phyloP scores from a whole-genome alignment of 805 yeast genomes.

The Saccharomycopsis selenospora region DNA sequence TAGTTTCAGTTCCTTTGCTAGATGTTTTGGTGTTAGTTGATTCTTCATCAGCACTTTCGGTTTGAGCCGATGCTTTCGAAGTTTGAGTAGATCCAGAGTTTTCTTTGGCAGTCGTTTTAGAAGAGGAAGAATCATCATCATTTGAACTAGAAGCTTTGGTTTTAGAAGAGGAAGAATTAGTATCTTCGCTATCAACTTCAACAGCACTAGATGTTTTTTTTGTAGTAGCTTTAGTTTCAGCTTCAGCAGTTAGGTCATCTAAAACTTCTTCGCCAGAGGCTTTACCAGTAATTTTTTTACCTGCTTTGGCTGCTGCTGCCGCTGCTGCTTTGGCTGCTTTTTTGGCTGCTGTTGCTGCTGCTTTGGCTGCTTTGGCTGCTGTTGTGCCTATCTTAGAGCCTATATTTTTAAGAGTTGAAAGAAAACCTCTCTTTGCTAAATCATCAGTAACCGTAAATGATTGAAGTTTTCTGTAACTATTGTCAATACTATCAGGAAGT shows the following conservation, averaged over 20 bases:
- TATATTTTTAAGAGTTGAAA: too few species aligned
- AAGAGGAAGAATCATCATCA: not conserved
- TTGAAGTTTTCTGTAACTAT: too few species aligned
- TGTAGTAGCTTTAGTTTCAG: not conserved
- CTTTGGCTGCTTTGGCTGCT: not conserved
- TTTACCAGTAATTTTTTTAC: not conserved
- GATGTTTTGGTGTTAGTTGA: not conserved
- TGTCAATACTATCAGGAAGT: not conserved
- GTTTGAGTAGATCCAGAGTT: not conserved
- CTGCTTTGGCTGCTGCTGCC: not conserved
- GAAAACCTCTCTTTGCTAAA: too few species aligned
- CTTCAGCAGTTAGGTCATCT: not conserved
- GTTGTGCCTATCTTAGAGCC: too few species aligned
- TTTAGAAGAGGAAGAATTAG: too few species aligned
- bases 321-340: not conserved
- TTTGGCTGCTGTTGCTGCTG: not conserved
- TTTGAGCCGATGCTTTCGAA: not conserved
- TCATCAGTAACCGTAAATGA: too few species aligned
- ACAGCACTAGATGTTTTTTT: too few species aligned
- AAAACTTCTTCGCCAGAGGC: too few species aligned
- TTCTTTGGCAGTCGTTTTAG: not conserved
- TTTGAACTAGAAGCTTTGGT: not conserved
- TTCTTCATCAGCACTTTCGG: not conserved
- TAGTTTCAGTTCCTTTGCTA: not conserved
- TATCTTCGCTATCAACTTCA: too few species aligned